phyloP scores from a whole-genome alignment of 169 alveolate species.

The Neospora caninum region DNA sequence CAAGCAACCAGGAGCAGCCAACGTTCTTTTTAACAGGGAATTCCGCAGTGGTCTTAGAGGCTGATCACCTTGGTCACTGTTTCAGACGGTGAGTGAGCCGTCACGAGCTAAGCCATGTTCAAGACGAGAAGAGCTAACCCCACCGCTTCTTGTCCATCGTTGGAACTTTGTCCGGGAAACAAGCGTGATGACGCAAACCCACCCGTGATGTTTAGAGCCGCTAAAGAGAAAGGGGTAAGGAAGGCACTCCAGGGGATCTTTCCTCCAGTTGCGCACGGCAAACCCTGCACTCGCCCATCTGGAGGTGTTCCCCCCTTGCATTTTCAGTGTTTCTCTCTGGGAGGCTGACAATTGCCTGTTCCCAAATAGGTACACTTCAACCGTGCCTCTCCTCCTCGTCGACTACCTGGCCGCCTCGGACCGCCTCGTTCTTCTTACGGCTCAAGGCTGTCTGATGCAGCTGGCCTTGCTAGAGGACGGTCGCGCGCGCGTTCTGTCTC shows the following conservation, averaged over 20 bases:
- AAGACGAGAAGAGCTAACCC: no score
- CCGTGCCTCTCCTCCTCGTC: neutral
- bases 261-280: neutral
- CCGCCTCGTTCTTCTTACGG: neutral
- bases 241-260: neutral
- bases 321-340: no score
- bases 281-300: neutral
- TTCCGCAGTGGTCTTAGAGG: neutral
- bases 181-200: no score
- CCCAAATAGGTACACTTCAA: neutral
- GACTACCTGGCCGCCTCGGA: neutral
- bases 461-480: neutral
- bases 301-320: neutral
- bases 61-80: slow-evolving; percentile 4
- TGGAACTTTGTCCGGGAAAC: no score
- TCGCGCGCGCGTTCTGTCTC: neutral
- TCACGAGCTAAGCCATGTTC: no score
- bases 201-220: no score
- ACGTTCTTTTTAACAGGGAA: neutral
- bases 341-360: neutral
- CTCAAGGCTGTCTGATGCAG: slow-evolving; percentile 15
- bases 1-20: neutral
- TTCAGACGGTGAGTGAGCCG: neutral
- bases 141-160: no score
- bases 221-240: neutral